Base-by-base conservation (phyloP, 2,329 filamentous ascomycete species). In the Hypomyces perniciosus region DNA sequence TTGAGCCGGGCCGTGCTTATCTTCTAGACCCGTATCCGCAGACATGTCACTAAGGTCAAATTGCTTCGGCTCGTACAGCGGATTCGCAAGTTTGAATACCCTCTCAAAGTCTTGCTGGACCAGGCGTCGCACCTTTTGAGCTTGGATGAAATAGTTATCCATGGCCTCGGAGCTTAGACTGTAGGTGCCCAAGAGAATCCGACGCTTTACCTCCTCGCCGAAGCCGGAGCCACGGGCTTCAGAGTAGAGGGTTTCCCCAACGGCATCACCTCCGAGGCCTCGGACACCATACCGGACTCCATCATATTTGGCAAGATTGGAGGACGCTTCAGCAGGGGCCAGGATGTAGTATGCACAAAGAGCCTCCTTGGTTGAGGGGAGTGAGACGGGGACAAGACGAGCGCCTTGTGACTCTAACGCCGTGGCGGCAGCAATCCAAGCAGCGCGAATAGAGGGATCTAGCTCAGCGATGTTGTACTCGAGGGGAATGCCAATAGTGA, bases 271-370 rank as follows among this genome's bases (percentile, higher is more conserved):
- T 8, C 70, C 66, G 2, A 67, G 62, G 5, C 71, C 71, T 30
- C 83, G 78, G 20, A 74, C 76, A 1, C 93, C 93, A 68, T 95
- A 99, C 8, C 93, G 86, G n/a, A 97, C 83, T 20, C 93, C 93
- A 61, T 99, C 95, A 67, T 96, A 99, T 66, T 95, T 96, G 51
- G 93, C 89, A 2, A 99, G 80, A 62, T 99, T 99, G 12, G 92
- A 97, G 1, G 90, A 90, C 4, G 93, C 93, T 70, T 99, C 93
- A 12, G 93, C 92, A 0, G 93, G 90, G 1, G 93, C 95, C 50
- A 99, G 83, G 51, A 99, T 81, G 68, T 99, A 99, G 73, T 99
- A 99, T 33, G 93, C 88, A 20, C 90, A 88, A 1, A 99, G 80
- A 0, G 93, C 92, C 58, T 88, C 84, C 55, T 83, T 85, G 1